Evolutionary conservation across 495 filamentous ascomycete genomes (phyloP).

Genomic region (Penicillium soppii): DNA sequence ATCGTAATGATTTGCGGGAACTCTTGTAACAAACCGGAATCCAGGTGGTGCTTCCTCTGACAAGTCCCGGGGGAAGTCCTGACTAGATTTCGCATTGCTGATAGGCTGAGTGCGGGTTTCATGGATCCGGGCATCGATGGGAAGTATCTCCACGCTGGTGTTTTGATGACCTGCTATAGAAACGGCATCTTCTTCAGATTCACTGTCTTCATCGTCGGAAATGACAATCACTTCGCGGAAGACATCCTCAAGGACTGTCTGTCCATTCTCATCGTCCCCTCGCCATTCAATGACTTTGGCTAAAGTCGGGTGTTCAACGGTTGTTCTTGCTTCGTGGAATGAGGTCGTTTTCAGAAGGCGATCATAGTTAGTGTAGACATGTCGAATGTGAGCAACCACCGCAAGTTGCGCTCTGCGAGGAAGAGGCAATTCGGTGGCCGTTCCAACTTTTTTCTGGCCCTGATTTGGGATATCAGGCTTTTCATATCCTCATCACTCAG

Average conservation of each 20-base stretch:
- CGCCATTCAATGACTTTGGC: slow-evolving; percentile 82
- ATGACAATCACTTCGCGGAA: slow-evolving; percentile 81
- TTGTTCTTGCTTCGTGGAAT: slow-evolving; percentile 67
- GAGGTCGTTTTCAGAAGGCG: slow-evolving; percentile 61
- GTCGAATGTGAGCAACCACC: slow-evolving; percentile 81
- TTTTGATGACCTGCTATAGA: slow-evolving; percentile 22
- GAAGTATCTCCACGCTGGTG: slow-evolving; percentile 40
- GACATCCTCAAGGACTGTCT: slow-evolving; percentile 73
- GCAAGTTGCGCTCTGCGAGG: slow-evolving; percentile 78
- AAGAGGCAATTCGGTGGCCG: slow-evolving; percentile 61
- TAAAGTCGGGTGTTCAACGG: slow-evolving; percentile 68
- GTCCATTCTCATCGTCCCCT: slow-evolving; percentile 77
- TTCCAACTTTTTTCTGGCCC: slow-evolving; percentile 66
- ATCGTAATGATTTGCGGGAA: slow-evolving; percentile 29
- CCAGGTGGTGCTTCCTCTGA: slow-evolving; percentile 40
- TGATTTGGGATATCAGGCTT: slow-evolving; percentile 24
- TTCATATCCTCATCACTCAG: slow-evolving; percentile 9
- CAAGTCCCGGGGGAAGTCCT: slow-evolving; percentile 24
- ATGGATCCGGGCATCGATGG: slow-evolving; percentile 33
- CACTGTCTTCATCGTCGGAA: slow-evolving; percentile 72
- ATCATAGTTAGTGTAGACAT: slow-evolving; percentile 86
- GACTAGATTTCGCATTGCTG: slow-evolving; percentile 15
- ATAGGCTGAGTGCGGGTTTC: slow-evolving; percentile 34
- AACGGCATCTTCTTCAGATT: slow-evolving; percentile 45
- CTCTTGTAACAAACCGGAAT: slow-evolving; percentile 32